Base-by-base conservation (phyloP, 2,329 filamentous ascomycete species). In the Venturia pyrina region DNA sequence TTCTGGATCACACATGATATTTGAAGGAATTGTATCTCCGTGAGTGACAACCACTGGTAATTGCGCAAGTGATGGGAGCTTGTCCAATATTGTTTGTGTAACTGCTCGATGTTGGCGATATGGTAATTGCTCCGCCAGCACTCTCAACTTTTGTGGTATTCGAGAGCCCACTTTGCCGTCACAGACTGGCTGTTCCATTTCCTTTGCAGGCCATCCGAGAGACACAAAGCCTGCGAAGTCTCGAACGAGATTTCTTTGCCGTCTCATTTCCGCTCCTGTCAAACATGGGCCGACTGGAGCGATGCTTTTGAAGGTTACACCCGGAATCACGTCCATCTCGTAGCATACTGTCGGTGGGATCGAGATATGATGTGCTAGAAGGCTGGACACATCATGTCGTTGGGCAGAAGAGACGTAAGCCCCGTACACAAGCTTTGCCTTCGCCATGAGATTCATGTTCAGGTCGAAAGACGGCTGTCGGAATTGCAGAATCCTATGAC, bases 31-130 rank as follows among this genome's bases (percentile, higher is more conserved):
- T 5, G 88, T 73, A 69, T 89, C 86, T 0, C 86, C 86, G 65
- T 88, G 86, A 6, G 80, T 87, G 13, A 88, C 72, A 4, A 82
- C 80, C 75, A 85, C 82, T 0, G 84, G 83, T 4, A 85, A 73
- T 5, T 70, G 40, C 0, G 62, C 40, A 76, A 85, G 57, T 80
- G 88, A 65, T 77, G 87, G 64, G 1, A 74, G 10, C 0, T 44
- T 40, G 0, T 60, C 6, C 40, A 74, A 56, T 7, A 66, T 68
- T 8, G 48, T 8, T 32, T 37, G 37, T 8, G 75, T 74, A 65
- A 62, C 67, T 19, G 28, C 8, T 41, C 72, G 66, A 0, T 76
- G 65, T n/a, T 24, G 37, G 1, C 57, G 5, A 34, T 71, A 68
- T 0, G 75, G 74, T 1, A 77, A 69, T 3, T 71, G 59, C 13